Conservation (phyloP, 768 basidiomycete genomes). For the Suillus lakei region DNA sequence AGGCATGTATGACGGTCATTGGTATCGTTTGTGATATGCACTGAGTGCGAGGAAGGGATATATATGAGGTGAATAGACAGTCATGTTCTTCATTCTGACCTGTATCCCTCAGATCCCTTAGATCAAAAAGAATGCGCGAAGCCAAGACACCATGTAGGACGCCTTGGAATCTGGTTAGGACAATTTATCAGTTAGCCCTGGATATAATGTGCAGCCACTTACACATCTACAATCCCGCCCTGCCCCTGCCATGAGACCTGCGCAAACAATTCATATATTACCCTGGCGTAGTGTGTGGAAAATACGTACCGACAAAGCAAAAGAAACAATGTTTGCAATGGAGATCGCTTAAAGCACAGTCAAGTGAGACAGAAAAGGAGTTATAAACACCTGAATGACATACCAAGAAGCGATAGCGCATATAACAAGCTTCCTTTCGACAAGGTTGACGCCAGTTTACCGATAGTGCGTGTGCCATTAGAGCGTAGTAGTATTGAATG, state of each 20-base stretch:
- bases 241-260: conserved; percentile 7
- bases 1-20: neutral
- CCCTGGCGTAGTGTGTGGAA: neutral
- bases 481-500: neutral
- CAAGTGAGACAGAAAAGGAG: neutral
- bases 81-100: neutral
- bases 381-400: neutral
- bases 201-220: conserved; percentile 3
- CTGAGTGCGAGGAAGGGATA: neutral
- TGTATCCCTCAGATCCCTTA: neutral
- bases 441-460: conserved; percentile 5
- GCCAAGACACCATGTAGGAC: conserved; percentile 18
- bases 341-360: conserved; percentile 9
- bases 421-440: conserved; percentile 17
- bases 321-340: conserved; percentile 11
- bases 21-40: conserved; percentile 1
- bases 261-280: neutral
- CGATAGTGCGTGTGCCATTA: neutral
- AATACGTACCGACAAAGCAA: conserved; percentile 12
- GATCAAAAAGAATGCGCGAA: conserved; percentile 16
- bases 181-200: neutral
- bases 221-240: conserved; percentile 14
- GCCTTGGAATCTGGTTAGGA: conserved; percentile 12
- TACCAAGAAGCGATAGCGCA: conserved; percentile 13
- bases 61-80: neutral